A percentile compares a stretch with the other conserved stretches of the same genome.
phyloP scores from a whole-genome alignment of 2,329 filamentous ascomycete species.

The Penicillium sp. region DNA sequence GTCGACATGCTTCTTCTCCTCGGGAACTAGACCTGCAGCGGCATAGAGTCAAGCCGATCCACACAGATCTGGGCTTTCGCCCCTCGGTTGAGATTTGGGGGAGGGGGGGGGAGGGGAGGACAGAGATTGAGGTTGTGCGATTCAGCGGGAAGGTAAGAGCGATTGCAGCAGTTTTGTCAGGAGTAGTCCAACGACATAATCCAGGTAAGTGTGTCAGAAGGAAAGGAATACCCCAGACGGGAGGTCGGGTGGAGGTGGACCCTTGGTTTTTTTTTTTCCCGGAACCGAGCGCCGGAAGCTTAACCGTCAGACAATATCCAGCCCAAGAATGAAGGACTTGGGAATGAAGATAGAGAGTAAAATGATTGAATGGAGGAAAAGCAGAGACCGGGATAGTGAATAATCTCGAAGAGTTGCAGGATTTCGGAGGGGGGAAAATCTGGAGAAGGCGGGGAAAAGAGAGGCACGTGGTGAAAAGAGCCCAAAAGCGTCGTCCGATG shows the following conservation, averaged over 20 bases:
- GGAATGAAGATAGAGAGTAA: too few relatives aligned
- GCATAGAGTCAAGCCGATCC: slow-evolving; percentile 23
- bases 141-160: neutral
- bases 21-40: slow-evolving; percentile 14
- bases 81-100: neutral
- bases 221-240: slow-evolving; percentile 17
- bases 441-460: slow-evolving; percentile 21
- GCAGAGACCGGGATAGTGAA: neutral
- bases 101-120: neutral
- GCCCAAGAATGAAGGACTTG: neutral
- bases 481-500: neutral
- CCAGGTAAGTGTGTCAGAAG: slow-evolving; percentile 5
- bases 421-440: slow-evolving; percentile 7
- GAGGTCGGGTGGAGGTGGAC: slow-evolving; percentile 14
- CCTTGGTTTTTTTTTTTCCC: slow-evolving; percentile 3
- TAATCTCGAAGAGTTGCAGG: slow-evolving; percentile 1
- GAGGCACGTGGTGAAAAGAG: slow-evolving; percentile 17
- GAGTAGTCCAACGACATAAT: slow-evolving; percentile 8
- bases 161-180: slow-evolving; percentile 2
- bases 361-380: neutral
- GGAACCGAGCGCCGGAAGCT: slow-evolving; percentile 14
- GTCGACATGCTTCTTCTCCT: slow-evolving; percentile 42
- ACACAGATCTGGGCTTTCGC: slow-evolving; percentile 6
- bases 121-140: neutral
- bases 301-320: neutral